Percentiles rank a stretch among this genome's conserved stretches.
Evolutionary conservation across 75 land plant species (phyloP).

Genomic region (Sequoiadendron giganteum): DNA sequence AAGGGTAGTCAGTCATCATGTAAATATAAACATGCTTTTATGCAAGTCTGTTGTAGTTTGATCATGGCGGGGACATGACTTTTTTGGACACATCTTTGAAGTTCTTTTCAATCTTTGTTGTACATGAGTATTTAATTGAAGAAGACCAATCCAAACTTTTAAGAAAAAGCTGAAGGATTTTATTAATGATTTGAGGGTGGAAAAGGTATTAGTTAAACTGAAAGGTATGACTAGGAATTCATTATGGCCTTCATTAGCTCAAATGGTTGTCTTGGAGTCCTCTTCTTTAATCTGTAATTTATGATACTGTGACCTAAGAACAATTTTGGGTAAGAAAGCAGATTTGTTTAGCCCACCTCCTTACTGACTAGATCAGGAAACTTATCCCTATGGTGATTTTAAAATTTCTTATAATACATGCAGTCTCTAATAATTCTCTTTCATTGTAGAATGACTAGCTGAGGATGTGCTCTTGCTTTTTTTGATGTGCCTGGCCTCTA

Average conservation of each 20-base stretch:
- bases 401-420: background rate
- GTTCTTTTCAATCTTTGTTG: background rate
- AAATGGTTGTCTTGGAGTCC: background rate
- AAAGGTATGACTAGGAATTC: background rate
- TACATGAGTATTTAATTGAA: background rate
- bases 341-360: background rate
- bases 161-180: background rate
- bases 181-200: background rate
- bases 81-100: background rate
- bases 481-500: background rate
- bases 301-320: background rate
- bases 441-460: background rate
- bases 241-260: background rate
- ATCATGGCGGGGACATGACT: too few relatives aligned
- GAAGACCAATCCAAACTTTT: background rate
- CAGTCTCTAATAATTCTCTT: background rate
- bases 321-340: background rate
- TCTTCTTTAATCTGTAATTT: background rate
- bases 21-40: too few relatives aligned
- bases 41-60: too few relatives aligned
- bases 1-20: too few relatives aligned
- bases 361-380: background rate
- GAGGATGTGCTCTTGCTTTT: background rate
- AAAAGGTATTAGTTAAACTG: background rate
- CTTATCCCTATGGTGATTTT: constrained; percentile 2